Conservation (phyloP, 1,139 yeast genomes). For the Geotrichum australiense region DNA sequence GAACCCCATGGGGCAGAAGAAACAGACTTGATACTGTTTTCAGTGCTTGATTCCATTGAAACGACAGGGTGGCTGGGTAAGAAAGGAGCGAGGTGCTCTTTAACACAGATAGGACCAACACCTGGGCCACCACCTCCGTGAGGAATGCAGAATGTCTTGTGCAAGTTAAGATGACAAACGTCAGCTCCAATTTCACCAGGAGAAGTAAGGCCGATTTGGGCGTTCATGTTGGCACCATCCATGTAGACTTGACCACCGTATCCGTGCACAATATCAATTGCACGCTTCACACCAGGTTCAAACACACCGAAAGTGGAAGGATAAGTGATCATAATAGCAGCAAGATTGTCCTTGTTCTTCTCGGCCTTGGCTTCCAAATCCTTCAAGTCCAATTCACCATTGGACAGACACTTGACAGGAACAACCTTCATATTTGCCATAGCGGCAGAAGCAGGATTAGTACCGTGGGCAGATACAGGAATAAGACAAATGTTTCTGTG, state of each 20-base stretch:
- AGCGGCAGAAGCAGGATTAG: constrained; percentile 97
- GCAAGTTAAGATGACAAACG: constrained; percentile 93
- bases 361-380: constrained; percentile 72
- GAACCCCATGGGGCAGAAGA: constrained; percentile 95
- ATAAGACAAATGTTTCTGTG: constrained; percentile 82
- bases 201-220: constrained; percentile 94
- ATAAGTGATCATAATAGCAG: constrained; percentile 93
- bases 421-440: constrained; percentile 95
- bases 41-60: constrained; percentile 38
- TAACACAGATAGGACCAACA: constrained; percentile 96
- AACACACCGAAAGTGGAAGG: constrained; percentile 96
- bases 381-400: constrained; percentile 78
- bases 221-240: constrained; percentile 99
- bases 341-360: constrained; percentile 60
- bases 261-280: constrained; percentile 74
- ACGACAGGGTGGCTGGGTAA: constrained; percentile 72
- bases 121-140: constrained; percentile 99
- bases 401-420: constrained; percentile 74
- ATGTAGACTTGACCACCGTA: constrained; percentile 93
- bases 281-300: constrained; percentile 83
- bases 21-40: constrained; percentile 55
- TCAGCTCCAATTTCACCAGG: constrained; percentile 99
- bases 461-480: constrained; percentile 97
- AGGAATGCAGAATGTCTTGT: constrained; percentile 95
- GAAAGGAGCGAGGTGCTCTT: constrained; percentile 70